phyloP scores from a whole-genome alignment of 306 rosid species.

The Corylus americana region DNA sequence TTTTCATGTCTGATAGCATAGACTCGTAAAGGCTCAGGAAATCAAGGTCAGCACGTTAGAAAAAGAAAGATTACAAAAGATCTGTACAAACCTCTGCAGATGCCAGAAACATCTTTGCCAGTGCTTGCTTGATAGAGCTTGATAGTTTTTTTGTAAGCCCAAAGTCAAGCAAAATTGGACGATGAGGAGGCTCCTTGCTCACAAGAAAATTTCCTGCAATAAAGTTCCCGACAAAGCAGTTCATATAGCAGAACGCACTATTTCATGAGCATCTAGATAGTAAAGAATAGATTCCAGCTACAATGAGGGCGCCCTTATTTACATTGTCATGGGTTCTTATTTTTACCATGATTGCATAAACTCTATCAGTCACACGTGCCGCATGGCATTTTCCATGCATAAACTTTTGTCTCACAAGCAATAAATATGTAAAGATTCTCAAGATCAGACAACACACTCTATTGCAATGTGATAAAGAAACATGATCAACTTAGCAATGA shows the following conservation, averaged over 20 bases:
- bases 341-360: neutral
- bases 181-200: conserved; percentile 94
- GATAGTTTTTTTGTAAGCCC: conserved; percentile 91
- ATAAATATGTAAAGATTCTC: neutral
- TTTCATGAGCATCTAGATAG: conserved; percentile 20
- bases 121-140: conserved; percentile 70
- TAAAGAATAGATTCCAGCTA: neutral
- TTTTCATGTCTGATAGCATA: neutral
- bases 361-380: neutral
- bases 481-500: neutral
- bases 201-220: conserved; percentile 90
- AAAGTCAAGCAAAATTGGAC: conserved; percentile 92
- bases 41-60: neutral
- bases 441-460: neutral
- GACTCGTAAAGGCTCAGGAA: neutral
- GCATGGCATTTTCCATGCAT: neutral
- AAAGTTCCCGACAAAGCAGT: conserved; percentile 22
- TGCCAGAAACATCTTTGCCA: conserved; percentile 98
- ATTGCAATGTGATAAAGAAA: neutral
- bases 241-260: conserved; percentile 17
- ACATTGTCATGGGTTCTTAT: neutral
- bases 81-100: conserved; percentile 81
- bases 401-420: neutral
- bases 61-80: neutral
- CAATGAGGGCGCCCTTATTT: neutral